Conservation (phyloP, 2,329 filamentous ascomycete genomes). For the Rhinocladiella similis region DNA sequence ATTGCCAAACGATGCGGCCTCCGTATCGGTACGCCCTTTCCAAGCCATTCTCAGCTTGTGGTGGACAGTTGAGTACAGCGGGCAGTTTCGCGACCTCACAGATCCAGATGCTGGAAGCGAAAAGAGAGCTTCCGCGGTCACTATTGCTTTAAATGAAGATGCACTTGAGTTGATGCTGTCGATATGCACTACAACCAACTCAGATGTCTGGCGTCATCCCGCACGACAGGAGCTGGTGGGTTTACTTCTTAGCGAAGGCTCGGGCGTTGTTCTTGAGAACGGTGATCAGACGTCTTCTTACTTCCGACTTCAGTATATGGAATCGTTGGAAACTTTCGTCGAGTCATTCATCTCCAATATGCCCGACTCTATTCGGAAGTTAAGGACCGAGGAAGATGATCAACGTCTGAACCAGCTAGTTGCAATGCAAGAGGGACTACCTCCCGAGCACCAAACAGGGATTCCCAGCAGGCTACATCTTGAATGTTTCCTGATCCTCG, state of each 20-base stretch:
- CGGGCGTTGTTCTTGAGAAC: conserved; percentile 63
- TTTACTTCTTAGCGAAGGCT: conserved; percentile 79
- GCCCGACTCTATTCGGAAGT: conserved; percentile 82
- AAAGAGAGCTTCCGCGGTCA: conserved; percentile 70
- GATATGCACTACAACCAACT: conserved; percentile 76
- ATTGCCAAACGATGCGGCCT: conserved; percentile 42
- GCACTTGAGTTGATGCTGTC: conserved; percentile 90
- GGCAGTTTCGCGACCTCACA: conserved; percentile 76
- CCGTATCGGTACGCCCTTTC: conserved; percentile 62
- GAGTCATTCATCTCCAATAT: conserved; percentile 95
- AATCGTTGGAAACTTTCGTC: conserved; percentile 80
- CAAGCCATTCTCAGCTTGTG: conserved; percentile 76
- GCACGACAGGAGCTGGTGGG: conserved; percentile 78
- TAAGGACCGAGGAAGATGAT: conserved; percentile 87
- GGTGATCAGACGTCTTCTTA: conserved; percentile 64
- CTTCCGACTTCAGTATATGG: conserved; percentile 73
- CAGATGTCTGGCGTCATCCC: conserved; percentile 83
- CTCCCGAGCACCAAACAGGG: conserved; percentile 47
- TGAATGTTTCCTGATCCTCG: conserved; percentile 87
- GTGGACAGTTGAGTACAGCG: conserved; percentile 93
- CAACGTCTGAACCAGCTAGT: conserved; percentile 56
- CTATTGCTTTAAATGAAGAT: conserved; percentile 78
- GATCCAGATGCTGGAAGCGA: conserved; percentile 54
- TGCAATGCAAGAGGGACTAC: conserved; percentile 44
- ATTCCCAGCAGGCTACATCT: conserved; percentile 56